Evolutionary conservation across 148 eudicot genomes (phyloP).

Genomic region (Rhododendron williamsianum): DNA sequence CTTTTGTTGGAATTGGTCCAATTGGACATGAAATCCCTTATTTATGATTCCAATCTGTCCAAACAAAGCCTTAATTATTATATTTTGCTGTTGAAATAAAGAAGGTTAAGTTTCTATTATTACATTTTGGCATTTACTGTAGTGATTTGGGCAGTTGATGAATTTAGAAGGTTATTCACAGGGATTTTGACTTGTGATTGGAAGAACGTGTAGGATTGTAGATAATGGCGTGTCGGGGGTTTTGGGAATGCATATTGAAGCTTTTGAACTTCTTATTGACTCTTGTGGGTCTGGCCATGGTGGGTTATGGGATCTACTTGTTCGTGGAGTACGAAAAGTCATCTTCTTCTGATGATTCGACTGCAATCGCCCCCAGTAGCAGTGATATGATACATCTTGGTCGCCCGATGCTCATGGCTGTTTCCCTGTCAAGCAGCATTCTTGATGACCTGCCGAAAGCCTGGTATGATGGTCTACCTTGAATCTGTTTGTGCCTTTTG

Average conservation of each 20-base stretch:
- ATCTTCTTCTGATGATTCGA: conserved; percentile 12
- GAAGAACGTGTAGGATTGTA: conserved; percentile 11
- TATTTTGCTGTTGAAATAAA: not conserved
- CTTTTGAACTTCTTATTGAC: conserved; percentile 72
- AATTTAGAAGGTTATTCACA: conserved; percentile 2
- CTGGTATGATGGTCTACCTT: conserved; percentile 45
- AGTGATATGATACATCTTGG: conserved; percentile 69
- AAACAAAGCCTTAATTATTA: not conserved
- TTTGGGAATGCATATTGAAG: conserved; percentile 78
- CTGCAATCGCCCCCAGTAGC: not conserved
- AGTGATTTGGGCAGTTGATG: not conserved
- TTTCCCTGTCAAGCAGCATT: conserved; percentile 50
- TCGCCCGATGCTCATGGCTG: conserved; percentile 72
- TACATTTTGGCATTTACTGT: not conserved
- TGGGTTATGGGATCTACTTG: conserved; percentile 90
- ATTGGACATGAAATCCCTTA: not conserved
- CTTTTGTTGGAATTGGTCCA: not conserved
- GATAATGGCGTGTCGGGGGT: conserved; percentile 84
- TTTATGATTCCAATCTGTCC: not conserved
- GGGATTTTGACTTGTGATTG: not conserved
- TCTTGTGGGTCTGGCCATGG: conserved; percentile 71
- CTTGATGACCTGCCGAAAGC: conserved; percentile 73
- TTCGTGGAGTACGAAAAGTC: conserved; percentile 66
- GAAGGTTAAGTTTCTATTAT: not conserved
- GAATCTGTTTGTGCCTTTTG: not conserved